A percentile compares a stretch with the other conserved stretches of the same genome.
phyloP scores from a whole-genome alignment of 352 stramenopile genomes.

The Pythium sp. region DNA sequence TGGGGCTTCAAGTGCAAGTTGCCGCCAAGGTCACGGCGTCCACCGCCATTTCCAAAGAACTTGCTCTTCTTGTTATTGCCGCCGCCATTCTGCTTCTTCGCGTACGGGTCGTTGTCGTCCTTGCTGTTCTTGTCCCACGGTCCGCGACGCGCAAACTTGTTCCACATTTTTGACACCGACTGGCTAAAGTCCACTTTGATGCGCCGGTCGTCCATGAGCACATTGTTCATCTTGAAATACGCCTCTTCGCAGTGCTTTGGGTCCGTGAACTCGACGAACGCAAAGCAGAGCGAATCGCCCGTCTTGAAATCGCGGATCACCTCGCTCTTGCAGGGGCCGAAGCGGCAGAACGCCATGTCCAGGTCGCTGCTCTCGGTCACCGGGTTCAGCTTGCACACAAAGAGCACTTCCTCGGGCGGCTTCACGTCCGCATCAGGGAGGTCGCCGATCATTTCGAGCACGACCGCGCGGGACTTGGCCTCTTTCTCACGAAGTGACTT shows the following conservation, averaged over 20 bases:
- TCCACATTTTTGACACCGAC: constrained; percentile 98
- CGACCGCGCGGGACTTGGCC: constrained; percentile 93
- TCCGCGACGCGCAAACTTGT: constrained; percentile 68
- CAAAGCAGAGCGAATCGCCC: constrained; percentile 97
- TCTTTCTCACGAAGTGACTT: constrained; percentile 89
- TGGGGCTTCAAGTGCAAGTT: constrained; percentile 43
- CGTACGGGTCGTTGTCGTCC: constrained; percentile 12
- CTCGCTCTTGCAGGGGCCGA: constrained; percentile 87
- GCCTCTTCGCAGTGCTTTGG: constrained; percentile 93
- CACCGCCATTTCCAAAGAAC: constrained; percentile 22
- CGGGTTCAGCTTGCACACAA: constrained; percentile 97
- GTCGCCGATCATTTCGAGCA: constrained; percentile 99
- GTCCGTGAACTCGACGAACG: constrained; percentile 98
- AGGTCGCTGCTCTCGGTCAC: constrained; percentile 93
- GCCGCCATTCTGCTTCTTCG: not conserved
- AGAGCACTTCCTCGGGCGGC: constrained; percentile 98
- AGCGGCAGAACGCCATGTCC: constrained; percentile 94
- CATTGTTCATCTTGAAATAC: constrained; percentile 99
- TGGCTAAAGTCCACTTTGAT: constrained; percentile 97
- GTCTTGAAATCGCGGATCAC: constrained; percentile 98
- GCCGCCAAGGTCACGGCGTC: not conserved
- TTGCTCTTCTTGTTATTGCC: constrained; percentile 4
- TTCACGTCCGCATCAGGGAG: constrained; percentile 96
- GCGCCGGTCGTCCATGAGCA: constrained; percentile 96
- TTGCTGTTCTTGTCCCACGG: constrained; percentile 54